These are phyloP conservation scores for Talaromyces trachyspermus DNA, from an alignment of 495 filamentous ascomycete genomes.

Conservation along the genomic window DNA sequence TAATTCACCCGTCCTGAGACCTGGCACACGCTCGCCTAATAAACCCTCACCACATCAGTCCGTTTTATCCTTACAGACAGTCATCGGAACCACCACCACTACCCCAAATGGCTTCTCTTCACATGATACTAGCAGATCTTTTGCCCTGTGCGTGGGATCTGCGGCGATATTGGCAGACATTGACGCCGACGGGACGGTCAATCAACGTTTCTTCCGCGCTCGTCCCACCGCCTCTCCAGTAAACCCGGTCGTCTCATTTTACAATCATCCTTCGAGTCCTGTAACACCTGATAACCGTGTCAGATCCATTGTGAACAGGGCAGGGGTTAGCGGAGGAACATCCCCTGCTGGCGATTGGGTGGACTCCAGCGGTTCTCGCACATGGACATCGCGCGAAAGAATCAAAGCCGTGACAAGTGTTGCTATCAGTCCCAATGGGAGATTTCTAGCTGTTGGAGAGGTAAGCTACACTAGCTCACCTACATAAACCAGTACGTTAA, in stretches of 20 bases:
- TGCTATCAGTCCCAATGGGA: slow-evolving; percentile 82
- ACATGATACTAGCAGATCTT: slow-evolving; percentile 58
- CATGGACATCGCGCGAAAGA: slow-evolving; percentile 78
- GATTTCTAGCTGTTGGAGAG: slow-evolving; percentile 86
- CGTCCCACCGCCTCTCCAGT: slow-evolving; percentile 68
- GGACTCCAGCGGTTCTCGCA: slow-evolving; percentile 59
- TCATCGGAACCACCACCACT: slow-evolving; percentile 81
- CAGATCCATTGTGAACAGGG: slow-evolving; percentile 24
- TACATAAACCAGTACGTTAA: too few relatives aligned
- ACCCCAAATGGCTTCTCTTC: slow-evolving; percentile 83
- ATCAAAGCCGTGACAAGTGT: slow-evolving; percentile 96
- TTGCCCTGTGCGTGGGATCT: slow-evolving; percentile 88
- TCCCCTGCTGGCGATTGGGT: slow-evolving; percentile 39
- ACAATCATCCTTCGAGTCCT: slow-evolving; percentile 55
- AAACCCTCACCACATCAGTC: slow-evolving; percentile 42
- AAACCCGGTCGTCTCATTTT: slow-evolving; percentile 45
- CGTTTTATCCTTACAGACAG: slow-evolving; percentile 64
- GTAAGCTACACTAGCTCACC: slow-evolving; percentile 42
- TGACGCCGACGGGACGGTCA: slow-evolving; percentile 60
- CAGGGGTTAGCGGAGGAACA: slow-evolving; percentile 22
- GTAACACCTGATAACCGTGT: slow-evolving; percentile 35
- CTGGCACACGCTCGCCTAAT: slow-evolving; percentile 54
- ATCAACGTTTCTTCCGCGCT: slow-evolving; percentile 85
- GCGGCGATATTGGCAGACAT: slow-evolving; percentile 85
- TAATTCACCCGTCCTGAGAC: slow-evolving; percentile 63